Base-by-base conservation (phyloP, 805 yeast species). In the Yarrowia deformans region DNA sequence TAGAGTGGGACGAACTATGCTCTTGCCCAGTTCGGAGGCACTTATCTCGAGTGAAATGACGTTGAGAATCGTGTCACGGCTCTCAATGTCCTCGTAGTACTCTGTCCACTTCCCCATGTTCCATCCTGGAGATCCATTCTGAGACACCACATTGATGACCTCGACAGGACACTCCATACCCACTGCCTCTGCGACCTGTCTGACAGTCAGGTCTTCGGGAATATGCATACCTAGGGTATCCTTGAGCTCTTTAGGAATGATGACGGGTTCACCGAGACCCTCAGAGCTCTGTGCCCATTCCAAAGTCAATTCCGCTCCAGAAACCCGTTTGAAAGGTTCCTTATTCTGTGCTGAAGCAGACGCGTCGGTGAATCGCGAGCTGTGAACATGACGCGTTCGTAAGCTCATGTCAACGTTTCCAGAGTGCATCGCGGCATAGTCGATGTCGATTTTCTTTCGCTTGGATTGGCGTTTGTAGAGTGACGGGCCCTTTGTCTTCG, bases 91-190 rank as follows among this genome's bases (percentile, higher is more conserved):
- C 18, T 80, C 77, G 77, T 87, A 91, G 77, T 92, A 93, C 45
- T 89, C 88, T 68, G 87, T 79, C 97, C 97, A 93, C 70, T 81
- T 82, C 0, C 83, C 83, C 80, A 92, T 77, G 19, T 84, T 82
- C 97, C 97, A 92, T 13, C 84, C 83, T 0, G 88, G 74, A 4
- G 76, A 71, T 13, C 74, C 73, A 69, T 89, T 88, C 74, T 93
- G 97, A 0, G 96, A 88, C 29, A 90, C 81, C 3, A 91, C 97
- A 76, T 93, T 97, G 94, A 93, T 91, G 1, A 93, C 97, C 69
- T 91, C 96, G 1, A 93, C 84, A 0, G 83, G 84, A 4, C 79
- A 79, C 46, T 87, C 89, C 5, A 79, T 84, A 0, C 97, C 97
- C 35, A 91, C 83, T 13, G 81, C 75, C 6, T 83, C 83, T 0